Evolutionary conservation across 768 basidiomycete genomes (phyloP), one percentile per base, ranked within the genome.

Genomic region (Melanogaster broomeanus): DNA sequence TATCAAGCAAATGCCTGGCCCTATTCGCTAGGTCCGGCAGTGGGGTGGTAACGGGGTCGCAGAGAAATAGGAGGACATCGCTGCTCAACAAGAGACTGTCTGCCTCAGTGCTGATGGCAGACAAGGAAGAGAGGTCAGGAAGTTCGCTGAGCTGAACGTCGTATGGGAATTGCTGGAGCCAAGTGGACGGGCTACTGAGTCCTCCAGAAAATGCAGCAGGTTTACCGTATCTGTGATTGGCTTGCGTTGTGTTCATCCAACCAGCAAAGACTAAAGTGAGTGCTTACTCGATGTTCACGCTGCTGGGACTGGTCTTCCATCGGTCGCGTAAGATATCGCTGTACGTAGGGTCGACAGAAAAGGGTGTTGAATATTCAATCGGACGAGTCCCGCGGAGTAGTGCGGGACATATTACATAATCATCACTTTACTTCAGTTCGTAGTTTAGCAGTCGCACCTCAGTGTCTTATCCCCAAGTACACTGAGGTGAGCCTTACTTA

Each of bases 61-160:
- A 78, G 15, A 88, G 72, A 16, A 90, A 56, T 54, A 91, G 66
- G n/a, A 84, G 76, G 33, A 88, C 71, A 59, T 90, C 86, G 8
- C 83, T 82, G 54, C 69, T 67, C 52, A 68, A 51, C 31, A 60
- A 55, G 48, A 58, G 56, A 41, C 10, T 54, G n/a, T 59, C 57
- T 18, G 52, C 42, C 31, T 58, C 59, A 35, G 58, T 54, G 42
- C 53, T 45, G 45, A 49, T 33, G 45, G 31, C 44, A 34, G 59
- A 37, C 51, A 58, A 43, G 35, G 64, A 60, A 11, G 42, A 45
- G 31, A 64, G 55, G 21, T 60, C 45, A 18, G 60, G 58, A 21
- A 64, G 45, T 21, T 85, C 83, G 8, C 65, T 72, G 11, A 85
- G 68, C 61, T 79, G 73, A 33, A 84, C 52, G 15, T 79, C 75